These are phyloP conservation scores for Acacia melanoxylon DNA, from an alignment of 306 rosid genomes.

Conservation along the genomic window DNA sequence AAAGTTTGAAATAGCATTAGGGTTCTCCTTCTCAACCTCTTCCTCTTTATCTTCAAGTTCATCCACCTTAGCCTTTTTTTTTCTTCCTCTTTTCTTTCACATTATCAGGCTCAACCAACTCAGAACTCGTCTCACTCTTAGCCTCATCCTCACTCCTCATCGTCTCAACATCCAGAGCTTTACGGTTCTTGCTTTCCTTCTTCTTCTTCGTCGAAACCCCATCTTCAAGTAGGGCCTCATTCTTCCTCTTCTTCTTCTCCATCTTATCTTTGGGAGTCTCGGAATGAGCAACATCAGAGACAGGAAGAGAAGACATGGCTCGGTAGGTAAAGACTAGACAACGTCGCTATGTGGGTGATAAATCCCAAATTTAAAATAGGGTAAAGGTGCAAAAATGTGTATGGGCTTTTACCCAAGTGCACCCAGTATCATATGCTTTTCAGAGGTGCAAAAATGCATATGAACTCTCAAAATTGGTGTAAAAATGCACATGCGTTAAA, in stretches of 20 bases:
- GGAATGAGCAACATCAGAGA: conserved; percentile 33
- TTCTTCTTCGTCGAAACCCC: conserved; percentile 15
- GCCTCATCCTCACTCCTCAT: conserved; percentile 31
- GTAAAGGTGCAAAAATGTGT: too few relatives aligned
- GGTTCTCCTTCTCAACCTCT: conserved; percentile 44
- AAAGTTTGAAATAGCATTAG: too few relatives aligned
- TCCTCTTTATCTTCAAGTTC: conserved; percentile 15
- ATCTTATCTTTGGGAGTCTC: conserved; percentile 42
- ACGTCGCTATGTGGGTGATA: not conserved
- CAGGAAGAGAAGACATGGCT: conserved; percentile 55
- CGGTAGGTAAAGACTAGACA: not conserved
- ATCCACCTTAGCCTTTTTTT: conserved; percentile 37
- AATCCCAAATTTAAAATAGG: too few relatives aligned
- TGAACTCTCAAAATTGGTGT: too few relatives aligned
- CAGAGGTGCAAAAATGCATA: too few relatives aligned
- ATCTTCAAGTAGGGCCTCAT: not conserved
- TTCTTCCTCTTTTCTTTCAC: conserved; percentile 43
- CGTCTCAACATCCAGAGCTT: conserved; percentile 41
- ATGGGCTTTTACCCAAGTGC: too few relatives aligned
- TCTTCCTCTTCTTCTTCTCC: conserved; percentile 48
- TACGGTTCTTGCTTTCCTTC: conserved; percentile 62
- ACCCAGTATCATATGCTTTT: too few relatives aligned
- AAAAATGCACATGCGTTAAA: too few relatives aligned
- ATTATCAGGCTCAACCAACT: conserved; percentile 60
- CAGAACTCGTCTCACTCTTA: conserved; percentile 75